A percentile compares a stretch with the other conserved stretches of the same genome.
Conservation (phyloP, 345 rosid genomes). For the Dovyalis caffra region DNA sequence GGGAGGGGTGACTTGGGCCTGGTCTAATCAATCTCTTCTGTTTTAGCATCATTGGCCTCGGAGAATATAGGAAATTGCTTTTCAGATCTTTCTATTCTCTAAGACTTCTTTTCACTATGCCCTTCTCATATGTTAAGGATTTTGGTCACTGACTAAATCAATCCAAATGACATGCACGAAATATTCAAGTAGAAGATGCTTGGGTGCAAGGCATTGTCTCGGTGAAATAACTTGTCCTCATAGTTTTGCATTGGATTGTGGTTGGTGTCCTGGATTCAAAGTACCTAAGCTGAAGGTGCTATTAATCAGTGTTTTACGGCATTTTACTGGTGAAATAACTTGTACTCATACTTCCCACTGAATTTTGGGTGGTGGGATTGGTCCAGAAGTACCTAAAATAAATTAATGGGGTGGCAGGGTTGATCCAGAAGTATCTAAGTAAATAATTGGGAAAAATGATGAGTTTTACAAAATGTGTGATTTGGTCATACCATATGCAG, state of each 20-base stretch:
- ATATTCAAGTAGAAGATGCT: neutral
- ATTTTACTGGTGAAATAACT: no score
- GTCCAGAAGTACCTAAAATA: no score
- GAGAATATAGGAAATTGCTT: neutral
- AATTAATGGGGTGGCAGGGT: no score
- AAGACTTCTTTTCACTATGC: neutral
- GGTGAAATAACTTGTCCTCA: neutral
- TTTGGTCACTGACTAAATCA: neutral
- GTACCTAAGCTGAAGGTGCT: no score
- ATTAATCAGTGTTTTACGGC: no score
- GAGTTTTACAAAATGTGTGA: neutral
- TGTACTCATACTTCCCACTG: neutral
- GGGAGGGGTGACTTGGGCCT: constrained; percentile 1
- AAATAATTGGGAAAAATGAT: neutral
- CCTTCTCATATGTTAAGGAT: neutral
- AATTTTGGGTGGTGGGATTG: neutral
- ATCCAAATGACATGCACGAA: constrained; percentile 4
- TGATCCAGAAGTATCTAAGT: neutral
- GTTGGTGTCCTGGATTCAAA: neutral
- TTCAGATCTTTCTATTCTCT: neutral
- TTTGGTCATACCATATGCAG: neutral
- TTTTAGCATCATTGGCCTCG: neutral
- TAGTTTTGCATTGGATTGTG: neutral
- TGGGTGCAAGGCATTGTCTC: neutral
- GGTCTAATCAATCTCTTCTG: neutral